Evolutionary conservation across 78 protist genomes (phyloP).

Genomic region (Dictyostelium brefeldianum): DNA sequence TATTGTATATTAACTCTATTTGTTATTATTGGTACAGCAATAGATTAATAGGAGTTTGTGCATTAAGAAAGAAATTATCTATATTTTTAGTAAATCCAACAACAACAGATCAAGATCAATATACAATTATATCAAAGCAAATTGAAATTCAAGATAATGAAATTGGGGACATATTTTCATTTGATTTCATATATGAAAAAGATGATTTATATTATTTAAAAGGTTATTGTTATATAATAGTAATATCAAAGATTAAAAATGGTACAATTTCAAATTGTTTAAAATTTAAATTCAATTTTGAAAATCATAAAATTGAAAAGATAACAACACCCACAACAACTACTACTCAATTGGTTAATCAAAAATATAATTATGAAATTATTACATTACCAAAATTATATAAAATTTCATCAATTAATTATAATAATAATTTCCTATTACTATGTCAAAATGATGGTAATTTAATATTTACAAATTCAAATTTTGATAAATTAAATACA

Average conservation of each 20-base stretch:
- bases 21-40: background rate
- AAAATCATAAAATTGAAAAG: background rate
- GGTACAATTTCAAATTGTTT: background rate
- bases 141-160: background rate
- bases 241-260: background rate
- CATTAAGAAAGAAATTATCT: conserved; percentile 37
- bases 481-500: background rate
- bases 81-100: conserved; percentile 15
- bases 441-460: background rate
- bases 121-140: background rate
- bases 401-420: background rate
- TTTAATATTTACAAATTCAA: conserved; percentile 14
- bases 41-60: conserved; percentile 40
- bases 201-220: conserved; percentile 11
- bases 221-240: background rate
- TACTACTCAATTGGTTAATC: background rate
- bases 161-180: conserved; percentile 2
- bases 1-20: background rate
- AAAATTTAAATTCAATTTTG: conserved; percentile 14
- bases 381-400: background rate
- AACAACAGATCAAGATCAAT: background rate
- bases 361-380: background rate
- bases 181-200: conserved; percentile 9
- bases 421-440: background rate
- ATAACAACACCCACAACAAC: background rate